Evolutionary conservation across 2,329 filamentous ascomycete genomes (phyloP).

Genomic region (Penicillium sp.): DNA sequence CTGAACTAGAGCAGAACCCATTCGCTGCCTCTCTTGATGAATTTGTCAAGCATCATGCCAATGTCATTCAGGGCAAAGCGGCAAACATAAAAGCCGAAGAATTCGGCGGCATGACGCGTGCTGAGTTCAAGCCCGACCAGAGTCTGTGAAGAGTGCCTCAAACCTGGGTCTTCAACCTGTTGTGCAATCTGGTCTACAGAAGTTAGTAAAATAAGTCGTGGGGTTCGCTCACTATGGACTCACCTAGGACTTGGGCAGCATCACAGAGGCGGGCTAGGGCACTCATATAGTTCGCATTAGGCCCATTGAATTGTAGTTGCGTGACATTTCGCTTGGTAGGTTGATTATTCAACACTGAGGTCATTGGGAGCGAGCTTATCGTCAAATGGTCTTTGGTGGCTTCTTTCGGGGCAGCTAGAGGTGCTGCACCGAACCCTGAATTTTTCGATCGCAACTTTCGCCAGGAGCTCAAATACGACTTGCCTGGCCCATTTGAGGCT

Average conservation of each 20-base stretch:
- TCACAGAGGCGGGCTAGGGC: conserved; percentile 90
- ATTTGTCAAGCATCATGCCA: conserved; percentile 87
- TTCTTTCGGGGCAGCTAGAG: conserved; percentile 46
- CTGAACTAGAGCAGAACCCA: conserved; percentile 71
- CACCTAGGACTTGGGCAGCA: conserved; percentile 89
- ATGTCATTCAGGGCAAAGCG: conserved; percentile 91
- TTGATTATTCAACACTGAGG: conserved; percentile 61
- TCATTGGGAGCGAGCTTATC: conserved; percentile 81
- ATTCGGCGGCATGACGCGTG: conserved; percentile 91
- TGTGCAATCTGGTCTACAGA: conserved; percentile 85
- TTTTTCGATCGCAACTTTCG: conserved; percentile 88
- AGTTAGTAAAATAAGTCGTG: conserved; percentile 20
- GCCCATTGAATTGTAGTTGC: conserved; percentile 75
- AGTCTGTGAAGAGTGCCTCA: conserved; percentile 89
- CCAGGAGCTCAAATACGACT: conserved; percentile 84
- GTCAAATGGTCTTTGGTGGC: conserved; percentile 64
- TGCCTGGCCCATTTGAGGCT: conserved; percentile 68
- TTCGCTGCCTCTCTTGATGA: conserved; percentile 93
- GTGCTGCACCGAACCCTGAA: conserved; percentile 64
- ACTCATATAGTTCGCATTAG: conserved; percentile 88
- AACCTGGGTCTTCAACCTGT: conserved; percentile 92
- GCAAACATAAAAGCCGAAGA: conserved; percentile 96
- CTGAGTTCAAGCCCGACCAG: conserved; percentile 94
- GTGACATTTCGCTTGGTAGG: conserved; percentile 73
- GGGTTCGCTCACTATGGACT: conserved; percentile 25